Base-by-base conservation (phyloP, 352 stramenopile species). In the Phytophthora idaei region DNA sequence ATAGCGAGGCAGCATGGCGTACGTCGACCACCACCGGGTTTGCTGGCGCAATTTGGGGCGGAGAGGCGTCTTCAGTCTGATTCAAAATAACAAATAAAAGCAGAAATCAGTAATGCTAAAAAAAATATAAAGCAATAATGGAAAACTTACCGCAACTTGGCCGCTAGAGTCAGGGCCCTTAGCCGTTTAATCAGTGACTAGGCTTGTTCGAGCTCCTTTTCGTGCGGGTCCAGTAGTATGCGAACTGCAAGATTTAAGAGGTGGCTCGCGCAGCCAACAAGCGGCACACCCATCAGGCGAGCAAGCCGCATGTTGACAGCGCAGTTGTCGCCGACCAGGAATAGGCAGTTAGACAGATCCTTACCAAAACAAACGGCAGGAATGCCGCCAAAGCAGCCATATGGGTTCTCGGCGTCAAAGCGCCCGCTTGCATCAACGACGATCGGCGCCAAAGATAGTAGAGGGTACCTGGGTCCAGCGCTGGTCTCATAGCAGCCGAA, bases 271-370 rank as follows among this genome's bases (percentile, higher is more conserved):
- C 36, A 57, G 32, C 48, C 29, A 66, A 59, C 0, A 66, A 21
- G 10, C 44, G 1, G 31, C 27, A 31, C 36, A 57, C 42, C 48
- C 29, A 66, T 66, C 0, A 66, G 31, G 10, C 44, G 51, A 1
- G 51, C 4, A 36, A 42, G 36, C 12, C 36, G 12, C 36, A 25
- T 45, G 39, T 45, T 45, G 12, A 45, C 12, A 9, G 39, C 45
- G 29, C 52, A 63, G 28, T 69, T 69, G 15, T 59, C 61, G 34
- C 34, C 34, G 12, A 39, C 34, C 34, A 39, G 12, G 9, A 39
- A 39, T 39, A 39, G 5, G 34, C 34, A 39, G 34, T 39, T 39
- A 14, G 34, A 39, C 10, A 39, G 34, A 4, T 39, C 0, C 52
- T 53, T 41, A 69, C 52, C 14, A 63, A n/a, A 59, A 63, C 21